These are phyloP conservation scores for Austroboletus rostrupii DNA, from an alignment of 1,284 basidiomycete species.

Conservation along the genomic window DNA sequence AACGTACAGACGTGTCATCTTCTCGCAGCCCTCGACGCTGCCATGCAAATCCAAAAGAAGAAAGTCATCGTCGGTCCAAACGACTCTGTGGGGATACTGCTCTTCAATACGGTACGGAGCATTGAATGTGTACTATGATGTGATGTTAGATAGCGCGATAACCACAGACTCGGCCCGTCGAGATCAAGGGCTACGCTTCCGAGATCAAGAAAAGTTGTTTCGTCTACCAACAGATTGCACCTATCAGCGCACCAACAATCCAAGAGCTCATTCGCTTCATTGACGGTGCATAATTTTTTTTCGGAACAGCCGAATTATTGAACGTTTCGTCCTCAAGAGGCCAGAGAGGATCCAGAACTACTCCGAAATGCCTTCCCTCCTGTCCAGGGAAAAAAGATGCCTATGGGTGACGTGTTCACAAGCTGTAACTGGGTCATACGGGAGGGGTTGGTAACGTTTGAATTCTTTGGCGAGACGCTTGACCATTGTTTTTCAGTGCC, in stretches of 20 bases:
- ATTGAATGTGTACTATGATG: not conserved
- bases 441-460: constrained; percentile 58
- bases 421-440: constrained; percentile 86
- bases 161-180: constrained; percentile 47
- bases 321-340: constrained; percentile 37
- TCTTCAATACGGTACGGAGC: constrained; percentile 84
- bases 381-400: constrained; percentile 47
- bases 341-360: constrained; percentile 52
- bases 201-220: constrained; percentile 75
- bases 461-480: not conserved
- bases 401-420: constrained; percentile 82
- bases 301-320: not conserved
- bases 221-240: constrained; percentile 73
- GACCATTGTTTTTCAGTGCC: constrained; percentile 44
- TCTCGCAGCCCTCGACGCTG: constrained; percentile 72
- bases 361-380: constrained; percentile 62
- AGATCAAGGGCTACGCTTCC: constrained; percentile 50
- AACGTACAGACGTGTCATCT: constrained; percentile 62
- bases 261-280: constrained; percentile 69
- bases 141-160: constrained; percentile 12
- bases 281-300: constrained; percentile 49
- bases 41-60: constrained; percentile 80
- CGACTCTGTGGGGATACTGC: constrained; percentile 83
- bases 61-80: constrained; percentile 87
- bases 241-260: constrained; percentile 78